A percentile compares a stretch with the other conserved stretches of the same genome.
phyloP scores from a whole-genome alignment of 2,329 filamentous ascomycete species.

The Claviceps sp. region DNA sequence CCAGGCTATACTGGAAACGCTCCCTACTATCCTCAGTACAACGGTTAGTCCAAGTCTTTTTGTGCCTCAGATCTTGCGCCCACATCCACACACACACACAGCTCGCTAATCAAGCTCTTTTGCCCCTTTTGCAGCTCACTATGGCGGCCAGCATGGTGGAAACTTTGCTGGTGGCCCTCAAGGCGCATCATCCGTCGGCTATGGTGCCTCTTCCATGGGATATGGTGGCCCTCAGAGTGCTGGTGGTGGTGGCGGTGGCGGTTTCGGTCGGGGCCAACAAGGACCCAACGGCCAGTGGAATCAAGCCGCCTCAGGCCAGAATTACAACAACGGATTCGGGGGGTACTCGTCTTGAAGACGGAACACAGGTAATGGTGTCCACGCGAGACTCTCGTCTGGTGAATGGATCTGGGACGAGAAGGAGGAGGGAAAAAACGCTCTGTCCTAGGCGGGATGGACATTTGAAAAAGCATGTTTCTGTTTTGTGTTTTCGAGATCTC shows the following conservation, averaged over 20 bases:
- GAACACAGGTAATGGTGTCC: conserved; percentile 1
- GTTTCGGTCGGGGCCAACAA: conserved; percentile 66
- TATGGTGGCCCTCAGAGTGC: conserved; percentile 63
- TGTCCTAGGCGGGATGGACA: conserved; percentile 5
- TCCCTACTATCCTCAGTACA: conserved; percentile 89
- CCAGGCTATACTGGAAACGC: conserved; percentile 66
- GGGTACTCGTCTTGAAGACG: conserved; percentile 45
- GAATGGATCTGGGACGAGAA: conserved; percentile 2
- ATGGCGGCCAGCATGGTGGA: conserved; percentile 52
- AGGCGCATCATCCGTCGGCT: conserved; percentile 47
- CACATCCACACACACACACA: background rate
- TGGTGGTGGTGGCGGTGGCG: conserved; percentile 48
- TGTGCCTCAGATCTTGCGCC: background rate
- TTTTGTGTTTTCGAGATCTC: conserved; percentile 8
- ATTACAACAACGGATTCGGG: conserved; percentile 47
- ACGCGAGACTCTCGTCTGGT: conserved; percentile 2
- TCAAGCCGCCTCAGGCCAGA: conserved; percentile 38
- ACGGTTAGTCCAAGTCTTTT: conserved; percentile 42
- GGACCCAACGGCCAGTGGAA: conserved; percentile 43
- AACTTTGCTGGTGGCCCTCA: conserved; percentile 50
- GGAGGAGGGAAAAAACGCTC: conserved; percentile 4
- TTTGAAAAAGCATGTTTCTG: conserved; percentile 7
- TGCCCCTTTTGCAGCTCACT: conserved; percentile 28
- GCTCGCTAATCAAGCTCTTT: conserved; percentile 4
- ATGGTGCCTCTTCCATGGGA: conserved; percentile 54